These are phyloP conservation scores for Podila epicladia DNA, from an alignment of 192 early-diverging fungal genomes.

Conservation along the genomic window DNA sequence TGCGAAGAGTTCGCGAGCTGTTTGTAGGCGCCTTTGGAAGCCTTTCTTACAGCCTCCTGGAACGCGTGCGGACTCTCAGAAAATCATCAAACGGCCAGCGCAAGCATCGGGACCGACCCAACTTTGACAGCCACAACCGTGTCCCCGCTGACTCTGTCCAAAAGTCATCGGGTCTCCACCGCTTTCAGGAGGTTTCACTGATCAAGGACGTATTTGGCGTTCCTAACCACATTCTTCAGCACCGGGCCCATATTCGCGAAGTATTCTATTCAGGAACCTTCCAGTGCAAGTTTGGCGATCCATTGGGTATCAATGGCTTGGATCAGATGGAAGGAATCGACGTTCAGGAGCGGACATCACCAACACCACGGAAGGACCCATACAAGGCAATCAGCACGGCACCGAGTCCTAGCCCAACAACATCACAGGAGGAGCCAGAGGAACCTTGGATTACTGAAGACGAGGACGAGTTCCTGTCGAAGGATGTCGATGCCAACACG, in stretches of 20 bases:
- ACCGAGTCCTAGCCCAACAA: neutral
- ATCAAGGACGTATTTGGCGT: neutral
- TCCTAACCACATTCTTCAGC: neutral
- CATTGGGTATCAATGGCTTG: neutral
- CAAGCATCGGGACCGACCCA: neutral
- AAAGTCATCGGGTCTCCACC: slow-evolving; percentile 4
- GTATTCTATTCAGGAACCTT: neutral
- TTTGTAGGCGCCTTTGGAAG: neutral
- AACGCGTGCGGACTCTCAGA: neutral
- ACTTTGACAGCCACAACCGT: slow-evolving; percentile 3
- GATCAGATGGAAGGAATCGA: neutral
- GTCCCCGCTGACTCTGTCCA: neutral
- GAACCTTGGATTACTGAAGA: neutral
- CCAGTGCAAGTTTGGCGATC: neutral
- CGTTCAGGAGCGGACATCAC: neutral
- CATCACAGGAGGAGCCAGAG: neutral
- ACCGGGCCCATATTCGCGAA: neutral
- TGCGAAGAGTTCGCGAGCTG: neutral
- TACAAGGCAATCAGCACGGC: neutral
- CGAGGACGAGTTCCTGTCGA: neutral
- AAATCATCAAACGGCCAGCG: neutral
- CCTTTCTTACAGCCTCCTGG: neutral
- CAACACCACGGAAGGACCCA: neutral
- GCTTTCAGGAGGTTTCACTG: neutral
- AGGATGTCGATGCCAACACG: neutral